Evolutionary conservation across 352 stramenopile genomes (phyloP).

Genomic region (Thraustotheca clavata): DNA sequence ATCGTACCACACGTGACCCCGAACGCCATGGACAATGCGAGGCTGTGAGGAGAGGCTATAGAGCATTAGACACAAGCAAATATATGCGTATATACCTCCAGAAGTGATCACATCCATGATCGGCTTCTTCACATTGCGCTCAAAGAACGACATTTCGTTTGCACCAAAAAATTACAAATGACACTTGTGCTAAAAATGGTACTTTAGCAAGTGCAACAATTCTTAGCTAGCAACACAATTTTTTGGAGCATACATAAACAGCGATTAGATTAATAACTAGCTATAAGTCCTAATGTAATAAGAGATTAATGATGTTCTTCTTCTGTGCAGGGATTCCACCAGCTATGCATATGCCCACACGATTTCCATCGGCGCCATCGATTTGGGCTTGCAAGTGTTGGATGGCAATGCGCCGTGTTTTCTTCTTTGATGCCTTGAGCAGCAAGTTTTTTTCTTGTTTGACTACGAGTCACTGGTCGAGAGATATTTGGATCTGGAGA

Average conservation of each 20-base stretch:
- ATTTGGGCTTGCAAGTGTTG: background rate
- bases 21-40: conserved; percentile 71
- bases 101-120: conserved; percentile 68
- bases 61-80: background rate
- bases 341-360: background rate
- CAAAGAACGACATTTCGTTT: conserved; percentile 33
- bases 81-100: conserved; percentile 30
- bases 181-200: background rate
- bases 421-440: background rate
- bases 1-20: conserved; percentile 50
- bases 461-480: background rate
- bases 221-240: background rate
- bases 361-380: background rate
- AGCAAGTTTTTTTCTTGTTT: background rate
- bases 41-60: conserved; percentile 55
- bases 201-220: background rate
- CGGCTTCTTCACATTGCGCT: conserved; percentile 62
- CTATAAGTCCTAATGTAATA: too few relatives aligned
- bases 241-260: background rate
- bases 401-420: background rate
- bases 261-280: background rate
- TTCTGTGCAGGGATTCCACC: background rate
- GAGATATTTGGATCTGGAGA: too few relatives aligned
- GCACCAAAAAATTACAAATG: background rate
- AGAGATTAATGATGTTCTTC: background rate